Conservation (phyloP, 306 rosid species). For the Cotoneaster glaucophyllus region DNA sequence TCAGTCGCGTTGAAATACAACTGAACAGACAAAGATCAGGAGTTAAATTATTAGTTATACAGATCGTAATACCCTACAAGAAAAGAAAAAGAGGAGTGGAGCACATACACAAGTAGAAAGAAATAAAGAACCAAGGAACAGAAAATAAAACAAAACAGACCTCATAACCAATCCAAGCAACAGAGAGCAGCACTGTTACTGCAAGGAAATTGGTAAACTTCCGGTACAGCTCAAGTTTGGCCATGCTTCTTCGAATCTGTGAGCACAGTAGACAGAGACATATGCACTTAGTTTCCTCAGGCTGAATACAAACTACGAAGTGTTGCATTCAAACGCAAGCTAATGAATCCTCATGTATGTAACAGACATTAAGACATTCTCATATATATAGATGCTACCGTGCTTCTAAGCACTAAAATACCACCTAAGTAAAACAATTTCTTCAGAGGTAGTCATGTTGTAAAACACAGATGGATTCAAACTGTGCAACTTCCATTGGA, state of each 20-base stretch:
- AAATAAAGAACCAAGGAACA: background rate
- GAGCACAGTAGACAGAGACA: slow-evolving; percentile 2
- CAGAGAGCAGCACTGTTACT: slow-evolving; percentile 60
- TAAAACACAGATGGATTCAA: background rate
- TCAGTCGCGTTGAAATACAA: slow-evolving; percentile 73
- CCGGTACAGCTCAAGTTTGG: slow-evolving; percentile 71
- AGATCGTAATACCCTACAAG: background rate
- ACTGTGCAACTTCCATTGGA: background rate
- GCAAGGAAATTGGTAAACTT: slow-evolving; percentile 78
- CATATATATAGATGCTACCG: background rate
- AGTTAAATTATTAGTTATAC: slow-evolving; percentile 3
- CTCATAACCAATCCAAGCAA: slow-evolving; percentile 75
- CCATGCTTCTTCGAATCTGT: slow-evolving; percentile 56
- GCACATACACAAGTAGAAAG: background rate
- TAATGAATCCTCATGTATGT: background rate
- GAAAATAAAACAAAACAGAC: slow-evolving; percentile 23
- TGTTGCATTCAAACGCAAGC: background rate
- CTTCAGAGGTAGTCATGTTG: background rate
- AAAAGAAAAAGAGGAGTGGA: background rate
- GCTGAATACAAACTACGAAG: background rate
- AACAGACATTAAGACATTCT: background rate
- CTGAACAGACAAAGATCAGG: slow-evolving; percentile 34
- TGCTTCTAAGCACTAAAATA: background rate
- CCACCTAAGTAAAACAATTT: background rate
- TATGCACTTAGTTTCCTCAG: slow-evolving; percentile 5